Evolutionary conservation across 2,329 filamentous ascomycete genomes (phyloP).

Genomic region (Apiospora kogelbergensis): DNA sequence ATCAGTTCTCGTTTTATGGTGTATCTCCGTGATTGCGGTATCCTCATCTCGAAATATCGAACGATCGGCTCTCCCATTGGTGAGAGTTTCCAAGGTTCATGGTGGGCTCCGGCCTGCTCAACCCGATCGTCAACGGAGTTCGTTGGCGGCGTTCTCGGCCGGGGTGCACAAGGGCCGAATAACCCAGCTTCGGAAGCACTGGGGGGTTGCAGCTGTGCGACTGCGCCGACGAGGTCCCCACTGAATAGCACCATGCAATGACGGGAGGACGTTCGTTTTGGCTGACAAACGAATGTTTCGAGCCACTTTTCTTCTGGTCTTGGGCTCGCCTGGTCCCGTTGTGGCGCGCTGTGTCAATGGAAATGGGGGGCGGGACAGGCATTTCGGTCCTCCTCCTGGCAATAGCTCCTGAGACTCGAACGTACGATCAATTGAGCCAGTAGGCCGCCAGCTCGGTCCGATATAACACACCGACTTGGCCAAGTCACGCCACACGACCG

Average conservation of each 20-base stretch:
- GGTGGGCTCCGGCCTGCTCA: neutral
- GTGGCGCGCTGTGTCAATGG: neutral
- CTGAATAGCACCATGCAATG: neutral
- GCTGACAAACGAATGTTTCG: slow-evolving; percentile 3
- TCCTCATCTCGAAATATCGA: neutral
- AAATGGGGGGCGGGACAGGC: neutral
- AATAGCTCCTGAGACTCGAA: neutral
- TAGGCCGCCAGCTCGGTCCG: neutral
- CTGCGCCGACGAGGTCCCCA: neutral
- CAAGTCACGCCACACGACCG: neutral
- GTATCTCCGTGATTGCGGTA: neutral
- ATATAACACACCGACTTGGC: neutral
- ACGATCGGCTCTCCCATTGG: neutral
- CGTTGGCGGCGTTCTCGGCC: neutral
- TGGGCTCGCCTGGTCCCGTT: neutral
- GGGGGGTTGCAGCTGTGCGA: neutral
- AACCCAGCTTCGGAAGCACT: neutral
- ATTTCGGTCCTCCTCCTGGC: neutral
- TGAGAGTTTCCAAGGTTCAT: neutral
- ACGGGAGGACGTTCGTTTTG: neutral
- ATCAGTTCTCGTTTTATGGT: neutral
- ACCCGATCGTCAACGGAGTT: slow-evolving; percentile 1
- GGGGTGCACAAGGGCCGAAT: slow-evolving; percentile 4
- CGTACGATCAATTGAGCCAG: neutral
- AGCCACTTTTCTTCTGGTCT: neutral